Percentiles rank a stretch among this genome's conserved stretches.
Evolutionary conservation across 768 basidiomycete species (phyloP).

Genomic region (Daedaleopsis sinensis): DNA sequence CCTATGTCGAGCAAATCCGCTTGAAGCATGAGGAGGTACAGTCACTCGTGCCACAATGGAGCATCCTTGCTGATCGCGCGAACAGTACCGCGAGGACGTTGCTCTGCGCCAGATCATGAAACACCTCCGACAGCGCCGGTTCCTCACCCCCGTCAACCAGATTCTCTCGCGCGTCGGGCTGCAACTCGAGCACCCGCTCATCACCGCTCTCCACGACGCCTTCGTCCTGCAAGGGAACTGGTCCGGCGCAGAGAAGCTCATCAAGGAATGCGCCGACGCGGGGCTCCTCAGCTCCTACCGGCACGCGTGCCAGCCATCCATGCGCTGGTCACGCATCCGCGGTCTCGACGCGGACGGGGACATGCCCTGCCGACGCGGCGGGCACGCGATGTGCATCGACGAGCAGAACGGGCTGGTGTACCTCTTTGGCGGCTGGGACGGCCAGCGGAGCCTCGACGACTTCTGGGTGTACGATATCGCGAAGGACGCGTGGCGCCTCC

Average conservation of each 20-base stretch:
- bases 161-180: constrained; percentile 59
- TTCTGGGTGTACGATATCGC: constrained; percentile 75
- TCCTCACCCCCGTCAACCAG: constrained; percentile 64
- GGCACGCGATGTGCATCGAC: constrained; percentile 85
- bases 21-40: constrained; percentile 63
- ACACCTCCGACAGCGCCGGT: constrained; percentile 75
- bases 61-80: background rate
- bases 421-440: constrained; percentile 81
- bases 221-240: constrained; percentile 73
- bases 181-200: constrained; percentile 68
- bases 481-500: constrained; percentile 60
- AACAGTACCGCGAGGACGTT: constrained; percentile 66
- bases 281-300: constrained; percentile 68
- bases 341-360: constrained; percentile 70
- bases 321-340: constrained; percentile 61
- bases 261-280: constrained; percentile 50
- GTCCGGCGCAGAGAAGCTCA: constrained; percentile 54
- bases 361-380: constrained; percentile 67
- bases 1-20: constrained; percentile 57
- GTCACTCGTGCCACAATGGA: background rate
- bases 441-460: constrained; percentile 71
- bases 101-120: constrained; percentile 72
- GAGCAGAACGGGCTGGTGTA: constrained; percentile 63
- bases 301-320: constrained; percentile 57
- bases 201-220: constrained; percentile 63